Evolutionary conservation across 2,329 filamentous ascomycete genomes (phyloP), one percentile per base, ranked within the genome.

Genomic region (Stachybotrys elegans): DNA sequence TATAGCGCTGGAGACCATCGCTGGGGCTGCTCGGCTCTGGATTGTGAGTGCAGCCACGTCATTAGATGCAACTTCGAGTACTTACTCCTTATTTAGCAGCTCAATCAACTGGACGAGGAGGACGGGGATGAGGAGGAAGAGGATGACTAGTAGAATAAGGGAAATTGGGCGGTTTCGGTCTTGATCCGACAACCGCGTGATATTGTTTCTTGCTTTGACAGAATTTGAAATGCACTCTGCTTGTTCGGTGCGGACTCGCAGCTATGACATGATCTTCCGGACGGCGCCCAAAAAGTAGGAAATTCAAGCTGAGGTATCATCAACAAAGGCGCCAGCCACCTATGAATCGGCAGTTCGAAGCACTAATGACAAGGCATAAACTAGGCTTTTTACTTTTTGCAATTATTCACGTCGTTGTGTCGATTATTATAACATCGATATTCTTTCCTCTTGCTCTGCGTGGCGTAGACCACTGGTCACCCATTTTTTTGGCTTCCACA

Each of bases 241-340:
- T 37, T 6, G 35, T 37, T n/a, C 35, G 35, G 6, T 37, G 35
- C 35, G 6, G 6, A 37, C 35, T 37, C 35, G 35, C 35, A 6
- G 35, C 35, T 37, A 19, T 37, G 35, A 37, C 35, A 6, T 6
- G 6, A 37, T 37, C n/a, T 37, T 37, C 35, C 35, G 35, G 19
- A 37, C 6, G 5, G 35, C 35, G 6, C 35, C 35, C 35, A 37
- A 37, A 37, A 37, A 6, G n/a, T 37, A 37, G n/a, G 35, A 37
- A 37, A 37, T 37, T 6, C n/a, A 37, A n/a, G 35, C 35, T 37
- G 35, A 37, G 35, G 35, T 37, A 37, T n/a, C n/a, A n/a, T n/a
- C n/a, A n/a, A n/a, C n/a, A n/a, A n/a, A n/a, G n/a, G n/a, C n/a
- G n/a, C n/a, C n/a, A 29, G 25, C 25, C 25, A 29, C 25, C 25